Percentiles rank a stretch among this genome's conserved stretches.
These are phyloP conservation scores for Xylariales sp. DNA, from an alignment of 2,329 filamentous ascomycete species.

Conservation along the genomic window DNA sequence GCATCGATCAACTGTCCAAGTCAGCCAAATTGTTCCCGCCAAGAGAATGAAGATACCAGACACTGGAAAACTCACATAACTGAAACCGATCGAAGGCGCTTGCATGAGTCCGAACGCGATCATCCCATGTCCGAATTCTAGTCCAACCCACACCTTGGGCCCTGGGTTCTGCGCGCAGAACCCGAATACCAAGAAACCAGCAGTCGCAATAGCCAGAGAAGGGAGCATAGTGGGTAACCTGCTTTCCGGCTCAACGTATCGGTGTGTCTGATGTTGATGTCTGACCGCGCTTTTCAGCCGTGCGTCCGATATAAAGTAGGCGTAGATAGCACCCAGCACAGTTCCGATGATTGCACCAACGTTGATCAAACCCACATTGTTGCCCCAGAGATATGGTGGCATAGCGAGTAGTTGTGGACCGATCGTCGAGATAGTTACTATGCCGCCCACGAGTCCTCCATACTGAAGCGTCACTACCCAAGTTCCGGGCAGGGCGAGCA, in stretches of 20 bases:
- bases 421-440: slow-evolving; percentile 30
- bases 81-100: slow-evolving; percentile 33
- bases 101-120: slow-evolving; percentile 33
- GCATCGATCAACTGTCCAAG: slow-evolving; percentile 41
- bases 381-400: slow-evolving; percentile 31
- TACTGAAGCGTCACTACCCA: slow-evolving; percentile 35
- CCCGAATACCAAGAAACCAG: slow-evolving; percentile 31
- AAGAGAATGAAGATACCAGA: background rate
- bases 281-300: slow-evolving; percentile 18
- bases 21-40: background rate
- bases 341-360: slow-evolving; percentile 29
- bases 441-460: slow-evolving; percentile 30
- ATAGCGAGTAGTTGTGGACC: slow-evolving; percentile 25
- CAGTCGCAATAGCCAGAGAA: slow-evolving; percentile 23
- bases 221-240: slow-evolving; percentile 27
- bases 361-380: slow-evolving; percentile 29
- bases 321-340: slow-evolving; percentile 23
- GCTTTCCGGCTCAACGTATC: slow-evolving; percentile 29
- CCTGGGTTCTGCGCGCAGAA: slow-evolving; percentile 31
- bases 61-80: slow-evolving; percentile 28
- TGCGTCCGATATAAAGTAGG: slow-evolving; percentile 19
- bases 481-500: slow-evolving; percentile 26
- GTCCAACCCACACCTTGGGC: slow-evolving; percentile 27
- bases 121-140: slow-evolving; percentile 32
- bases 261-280: slow-evolving; percentile 15